A percentile compares a stretch with the other conserved stretches of the same genome.
phyloP scores from a whole-genome alignment of 345 rosid genomes.

The Rhizophora apiculata region DNA sequence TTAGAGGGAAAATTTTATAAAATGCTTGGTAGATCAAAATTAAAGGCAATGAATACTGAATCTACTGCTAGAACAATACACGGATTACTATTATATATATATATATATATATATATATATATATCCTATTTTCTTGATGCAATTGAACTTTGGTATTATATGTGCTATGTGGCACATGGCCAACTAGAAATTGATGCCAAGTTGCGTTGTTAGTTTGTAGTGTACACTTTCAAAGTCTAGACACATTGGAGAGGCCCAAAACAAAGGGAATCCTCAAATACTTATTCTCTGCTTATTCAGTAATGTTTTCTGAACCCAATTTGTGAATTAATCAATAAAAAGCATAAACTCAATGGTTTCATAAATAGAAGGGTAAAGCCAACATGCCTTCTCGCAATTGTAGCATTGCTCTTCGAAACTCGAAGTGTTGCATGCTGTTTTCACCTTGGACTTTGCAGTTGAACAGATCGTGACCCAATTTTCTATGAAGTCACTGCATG shows the following conservation, averaged over 20 bases:
- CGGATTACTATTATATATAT: no score
- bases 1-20: no score
- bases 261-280: neutral
- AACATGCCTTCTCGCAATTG: constrained; percentile 76
- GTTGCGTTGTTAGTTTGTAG: neutral
- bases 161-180: constrained; percentile 1
- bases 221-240: neutral
- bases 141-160: neutral
- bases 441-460: constrained; percentile 69
- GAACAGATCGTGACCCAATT: constrained; percentile 81
- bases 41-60: no score
- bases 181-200: neutral
- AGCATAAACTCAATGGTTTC: neutral
- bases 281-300: neutral
- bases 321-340: neutral
- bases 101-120: no score
- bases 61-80: no score
- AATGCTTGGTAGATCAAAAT: no score
- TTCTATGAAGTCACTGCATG: constrained; percentile 80
- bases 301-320: neutral
- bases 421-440: constrained; percentile 36
- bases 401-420: constrained; percentile 67
- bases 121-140: neutral
- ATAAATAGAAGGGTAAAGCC: neutral
- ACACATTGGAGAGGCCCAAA: neutral